Evolutionary conservation across 331 rosid genomes (phyloP).

Genomic region (Acacia pycnantha): DNA sequence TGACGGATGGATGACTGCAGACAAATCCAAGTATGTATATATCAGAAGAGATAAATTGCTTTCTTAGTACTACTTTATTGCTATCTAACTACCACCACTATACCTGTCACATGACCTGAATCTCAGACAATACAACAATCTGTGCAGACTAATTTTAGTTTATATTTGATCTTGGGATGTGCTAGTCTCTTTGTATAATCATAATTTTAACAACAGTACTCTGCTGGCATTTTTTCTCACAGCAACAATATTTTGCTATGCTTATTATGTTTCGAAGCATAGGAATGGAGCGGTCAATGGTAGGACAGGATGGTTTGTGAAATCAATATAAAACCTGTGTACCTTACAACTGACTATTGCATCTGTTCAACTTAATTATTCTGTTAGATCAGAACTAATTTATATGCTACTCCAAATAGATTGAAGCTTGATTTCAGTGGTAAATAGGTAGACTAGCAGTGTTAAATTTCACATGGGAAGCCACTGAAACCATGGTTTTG

Average conservation of each 20-base stretch:
- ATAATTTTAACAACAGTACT: not conserved
- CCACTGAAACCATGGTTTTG: not conserved
- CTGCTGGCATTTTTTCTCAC: not conserved
- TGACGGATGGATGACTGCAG: conserved; percentile 12
- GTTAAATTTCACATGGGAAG: not conserved
- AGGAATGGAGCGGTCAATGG: not conserved
- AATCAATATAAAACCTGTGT: not conserved
- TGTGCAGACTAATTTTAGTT: not conserved
- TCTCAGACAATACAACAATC: not conserved
- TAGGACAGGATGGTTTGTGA: not conserved
- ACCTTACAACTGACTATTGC: not conserved
- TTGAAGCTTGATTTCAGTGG: not conserved
- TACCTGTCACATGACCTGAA: not conserved
- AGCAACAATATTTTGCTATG: not conserved
- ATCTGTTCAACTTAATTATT: not conserved
- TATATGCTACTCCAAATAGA: not conserved
- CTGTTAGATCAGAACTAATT: not conserved
- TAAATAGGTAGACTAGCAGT: not conserved
- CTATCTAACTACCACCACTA: not conserved
- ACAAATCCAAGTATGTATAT: conserved; percentile 19
- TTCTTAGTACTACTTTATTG: not conserved
- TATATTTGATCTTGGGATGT: not conserved
- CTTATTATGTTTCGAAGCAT: not conserved
- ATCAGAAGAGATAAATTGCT: not conserved
- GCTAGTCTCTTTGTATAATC: not conserved